phyloP scores from a whole-genome alignment of 176 grass and related monocot species.

The Alopecurus myosuroides region DNA sequence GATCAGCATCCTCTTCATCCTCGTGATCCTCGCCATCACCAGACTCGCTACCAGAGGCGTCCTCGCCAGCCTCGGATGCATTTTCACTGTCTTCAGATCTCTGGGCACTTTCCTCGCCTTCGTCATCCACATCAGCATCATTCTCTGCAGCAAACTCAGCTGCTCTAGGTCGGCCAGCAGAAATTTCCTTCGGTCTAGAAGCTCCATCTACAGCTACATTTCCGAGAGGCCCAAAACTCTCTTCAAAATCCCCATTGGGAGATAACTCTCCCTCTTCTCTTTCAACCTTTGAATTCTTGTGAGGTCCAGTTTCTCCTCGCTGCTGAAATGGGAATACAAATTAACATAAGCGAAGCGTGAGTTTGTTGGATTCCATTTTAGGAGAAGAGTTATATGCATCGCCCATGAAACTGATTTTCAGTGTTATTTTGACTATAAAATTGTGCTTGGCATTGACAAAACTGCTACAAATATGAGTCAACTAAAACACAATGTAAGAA shows the following conservation, averaged over 20 bases:
- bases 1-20: slow-evolving; percentile 54
- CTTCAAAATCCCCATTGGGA: slow-evolving; percentile 58
- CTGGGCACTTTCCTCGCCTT: slow-evolving; percentile 56
- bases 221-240: slow-evolving; percentile 43
- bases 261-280: slow-evolving; percentile 81
- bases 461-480: not conserved
- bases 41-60: slow-evolving; percentile 62
- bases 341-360: slow-evolving; percentile 15
- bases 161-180: slow-evolving; percentile 16
- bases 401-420: not conserved
- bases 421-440: not conserved
- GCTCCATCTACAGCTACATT: slow-evolving; percentile 3
- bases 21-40: slow-evolving; percentile 59
- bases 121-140: slow-evolving; percentile 64
- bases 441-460: slow-evolving; percentile 3
- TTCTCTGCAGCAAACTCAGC: slow-evolving; percentile 45
- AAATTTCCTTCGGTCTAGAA: slow-evolving; percentile 25
- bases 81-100: slow-evolving; percentile 68
- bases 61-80: slow-evolving; percentile 64
- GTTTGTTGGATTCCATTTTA: not conserved
- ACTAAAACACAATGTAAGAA: not conserved
- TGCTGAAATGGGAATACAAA: slow-evolving; percentile 26
- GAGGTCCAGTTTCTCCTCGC: slow-evolving; percentile 19
- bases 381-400: not conserved
- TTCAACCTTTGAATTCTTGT: slow-evolving; percentile 39